A percentile compares a stretch with the other conserved stretches of the same genome.
Evolutionary conservation across 1,284 basidiomycete genomes (phyloP).

Genomic region (Earliella scabrosa): DNA sequence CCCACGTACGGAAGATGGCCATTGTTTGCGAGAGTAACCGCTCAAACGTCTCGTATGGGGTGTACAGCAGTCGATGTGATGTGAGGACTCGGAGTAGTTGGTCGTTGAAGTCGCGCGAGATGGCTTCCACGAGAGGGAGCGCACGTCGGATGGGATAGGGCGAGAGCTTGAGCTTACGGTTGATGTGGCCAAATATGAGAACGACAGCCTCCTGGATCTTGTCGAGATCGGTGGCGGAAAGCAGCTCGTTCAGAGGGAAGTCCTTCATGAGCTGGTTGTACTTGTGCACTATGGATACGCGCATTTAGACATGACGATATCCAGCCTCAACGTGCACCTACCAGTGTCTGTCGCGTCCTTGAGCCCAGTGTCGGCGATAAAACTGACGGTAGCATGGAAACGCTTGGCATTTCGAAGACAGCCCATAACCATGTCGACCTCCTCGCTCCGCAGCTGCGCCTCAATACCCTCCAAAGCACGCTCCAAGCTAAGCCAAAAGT

Average conservation of each 20-base stretch:
- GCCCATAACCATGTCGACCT: slow-evolving; percentile 94
- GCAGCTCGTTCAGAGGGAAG: slow-evolving; percentile 94
- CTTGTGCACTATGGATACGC: slow-evolving; percentile 74
- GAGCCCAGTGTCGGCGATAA: slow-evolving; percentile 96
- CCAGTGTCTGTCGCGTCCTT: slow-evolving; percentile 91
- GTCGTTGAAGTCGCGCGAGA: slow-evolving; percentile 97
- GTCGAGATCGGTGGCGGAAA: slow-evolving; percentile 94
- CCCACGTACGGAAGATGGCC: slow-evolving; percentile 93
- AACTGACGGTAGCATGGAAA: slow-evolving; percentile 97
- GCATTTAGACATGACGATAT: neutral
- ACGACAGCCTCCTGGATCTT: slow-evolving; percentile 90
- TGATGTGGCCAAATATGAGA: slow-evolving; percentile 92
- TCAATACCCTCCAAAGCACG: slow-evolving; percentile 94
- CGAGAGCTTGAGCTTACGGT: slow-evolving; percentile 93
- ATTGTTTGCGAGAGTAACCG: slow-evolving; percentile 79
- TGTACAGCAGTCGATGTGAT: slow-evolving; percentile 89
- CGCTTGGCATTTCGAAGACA: slow-evolving; percentile 95
- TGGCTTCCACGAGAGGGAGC: slow-evolving; percentile 96
- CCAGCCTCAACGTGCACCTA: slow-evolving; percentile 40
- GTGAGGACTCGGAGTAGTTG: slow-evolving; percentile 91
- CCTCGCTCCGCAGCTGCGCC: slow-evolving; percentile 88
- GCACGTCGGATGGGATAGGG: slow-evolving; percentile 97
- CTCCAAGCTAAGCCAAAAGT: slow-evolving; percentile 97
- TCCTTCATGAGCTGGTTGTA: slow-evolving; percentile 99
- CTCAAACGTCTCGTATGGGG: slow-evolving; percentile 94